phyloP scores from a whole-genome alignment of 2,329 filamentous ascomycete species.

The Alternaria consortialis region DNA sequence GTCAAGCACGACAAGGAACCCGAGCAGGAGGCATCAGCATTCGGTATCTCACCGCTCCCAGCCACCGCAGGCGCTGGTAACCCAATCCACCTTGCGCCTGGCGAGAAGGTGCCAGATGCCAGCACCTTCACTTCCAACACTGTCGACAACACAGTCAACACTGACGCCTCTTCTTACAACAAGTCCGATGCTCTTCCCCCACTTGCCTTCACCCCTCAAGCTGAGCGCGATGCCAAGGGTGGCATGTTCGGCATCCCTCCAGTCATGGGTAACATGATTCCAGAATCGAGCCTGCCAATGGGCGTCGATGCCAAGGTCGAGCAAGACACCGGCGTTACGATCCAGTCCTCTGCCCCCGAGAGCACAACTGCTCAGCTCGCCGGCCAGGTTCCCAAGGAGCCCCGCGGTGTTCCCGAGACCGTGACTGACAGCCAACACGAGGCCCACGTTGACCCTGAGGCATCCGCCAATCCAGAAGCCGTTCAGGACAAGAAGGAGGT shows the following conservation, averaged over 20 bases:
- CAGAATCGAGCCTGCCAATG: constrained; percentile 83
- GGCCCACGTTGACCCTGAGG: constrained; percentile 71
- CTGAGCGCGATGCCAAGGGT: constrained; percentile 54
- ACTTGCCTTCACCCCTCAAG: constrained; percentile 55
- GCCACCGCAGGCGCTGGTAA: constrained; percentile 71
- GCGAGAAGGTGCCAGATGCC: constrained; percentile 79
- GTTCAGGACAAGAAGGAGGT: constrained; percentile 76
- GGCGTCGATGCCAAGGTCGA: constrained; percentile 55
- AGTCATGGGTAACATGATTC: constrained; percentile 72
- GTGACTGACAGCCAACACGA: constrained; percentile 77
- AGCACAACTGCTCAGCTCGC: constrained; percentile 60
- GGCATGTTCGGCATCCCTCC: constrained; percentile 58
- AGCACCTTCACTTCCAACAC: constrained; percentile 73
- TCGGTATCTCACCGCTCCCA: constrained; percentile 68
- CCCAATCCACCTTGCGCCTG: constrained; percentile 79
- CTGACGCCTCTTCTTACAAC: constrained; percentile 86
- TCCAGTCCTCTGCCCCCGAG: constrained; percentile 54
- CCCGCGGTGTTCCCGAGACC: constrained; percentile 62
- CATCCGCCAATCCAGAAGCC: constrained; percentile 70
- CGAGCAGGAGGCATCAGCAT: constrained; percentile 50
- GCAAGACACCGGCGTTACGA: constrained; percentile 51
- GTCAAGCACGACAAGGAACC: constrained; percentile 47
- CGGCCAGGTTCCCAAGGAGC: constrained; percentile 56
- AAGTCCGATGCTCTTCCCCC: constrained; percentile 70
- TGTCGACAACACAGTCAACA: constrained; percentile 66